A percentile compares a stretch with the other conserved stretches of the same genome.
phyloP scores from a whole-genome alignment of 805 yeast species.

The Yarrowia keelungensis region DNA sequence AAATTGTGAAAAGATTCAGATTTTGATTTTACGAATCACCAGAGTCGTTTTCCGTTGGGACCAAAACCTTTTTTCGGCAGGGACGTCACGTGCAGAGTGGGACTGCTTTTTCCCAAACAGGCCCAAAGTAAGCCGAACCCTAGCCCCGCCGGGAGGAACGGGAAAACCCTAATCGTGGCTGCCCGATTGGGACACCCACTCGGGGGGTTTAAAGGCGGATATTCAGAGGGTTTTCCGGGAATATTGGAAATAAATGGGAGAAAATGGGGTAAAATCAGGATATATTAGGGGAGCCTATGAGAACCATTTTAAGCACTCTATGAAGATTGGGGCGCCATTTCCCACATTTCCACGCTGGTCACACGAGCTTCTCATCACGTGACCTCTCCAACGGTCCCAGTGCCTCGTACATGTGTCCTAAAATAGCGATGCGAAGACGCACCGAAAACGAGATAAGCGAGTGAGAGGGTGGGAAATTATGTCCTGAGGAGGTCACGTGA shows the following conservation, averaged over 20 bases:
- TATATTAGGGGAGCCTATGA: too few species aligned
- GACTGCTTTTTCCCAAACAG: slow-evolving; percentile 32
- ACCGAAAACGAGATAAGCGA: too few species aligned
- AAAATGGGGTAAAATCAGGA: not conserved
- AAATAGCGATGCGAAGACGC: not conserved
- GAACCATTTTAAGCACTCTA: too few species aligned
- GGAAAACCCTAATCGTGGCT: not conserved
- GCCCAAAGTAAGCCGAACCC: not conserved
- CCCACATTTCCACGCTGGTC: too few species aligned
- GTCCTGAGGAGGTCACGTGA: not conserved
- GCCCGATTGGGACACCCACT: slow-evolving; percentile 16
- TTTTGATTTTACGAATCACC: slow-evolving; percentile 30
- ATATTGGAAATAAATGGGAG: not conserved
- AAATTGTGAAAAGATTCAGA: slow-evolving; percentile 38
- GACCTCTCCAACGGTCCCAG: not conserved
- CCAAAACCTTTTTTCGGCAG: slow-evolving; percentile 38
- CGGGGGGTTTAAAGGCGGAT: not conserved
- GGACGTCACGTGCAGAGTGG: slow-evolving; percentile 39
- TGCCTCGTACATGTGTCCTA: slow-evolving; percentile 8
- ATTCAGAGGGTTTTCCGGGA: not conserved
- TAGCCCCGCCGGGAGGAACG: not conserved
- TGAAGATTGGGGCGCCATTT: too few species aligned
- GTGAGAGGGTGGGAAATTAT: not conserved
- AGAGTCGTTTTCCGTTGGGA: slow-evolving; percentile 38
- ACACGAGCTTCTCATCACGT: not conserved